These are phyloP conservation scores for Ceratobasidium sp. DNA, from an alignment of 1,284 basidiomycete genomes.

Conservation along the genomic window DNA sequence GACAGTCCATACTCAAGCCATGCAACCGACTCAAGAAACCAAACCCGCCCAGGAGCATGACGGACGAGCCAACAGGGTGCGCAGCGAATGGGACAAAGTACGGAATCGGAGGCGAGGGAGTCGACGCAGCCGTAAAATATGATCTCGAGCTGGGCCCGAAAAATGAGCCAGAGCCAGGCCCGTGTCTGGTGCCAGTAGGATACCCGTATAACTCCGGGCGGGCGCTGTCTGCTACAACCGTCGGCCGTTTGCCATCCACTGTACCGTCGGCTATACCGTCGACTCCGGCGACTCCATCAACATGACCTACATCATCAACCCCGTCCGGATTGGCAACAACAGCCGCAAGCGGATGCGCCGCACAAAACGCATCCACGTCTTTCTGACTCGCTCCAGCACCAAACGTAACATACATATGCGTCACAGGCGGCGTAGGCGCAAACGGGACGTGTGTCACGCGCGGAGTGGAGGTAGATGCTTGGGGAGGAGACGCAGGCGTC, in stretches of 20 bases:
- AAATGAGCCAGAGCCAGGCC: constrained; percentile 24
- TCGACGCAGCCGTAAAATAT: not conserved
- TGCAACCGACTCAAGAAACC: constrained; percentile 87
- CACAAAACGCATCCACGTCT: constrained; percentile 81
- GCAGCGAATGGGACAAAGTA: constrained; percentile 82
- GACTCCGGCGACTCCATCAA: not conserved
- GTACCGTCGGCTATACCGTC: not conserved
- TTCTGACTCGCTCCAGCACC: constrained; percentile 86
- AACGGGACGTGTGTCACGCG: constrained; percentile 31
- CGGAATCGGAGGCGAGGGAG: constrained; percentile 67
- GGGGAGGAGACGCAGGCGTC: constrained; percentile 16
- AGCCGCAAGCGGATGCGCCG: constrained; percentile 75
- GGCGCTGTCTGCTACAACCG: constrained; percentile 31
- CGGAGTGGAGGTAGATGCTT: not conserved
- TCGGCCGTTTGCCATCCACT: not conserved
- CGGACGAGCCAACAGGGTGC: constrained; percentile 70
- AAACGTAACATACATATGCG: constrained; percentile 82
- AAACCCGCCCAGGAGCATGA: constrained; percentile 90
- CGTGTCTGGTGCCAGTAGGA: not conserved
- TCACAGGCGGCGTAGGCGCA: constrained; percentile 62
- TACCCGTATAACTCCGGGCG: constrained; percentile 25
- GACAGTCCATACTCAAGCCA: constrained; percentile 86
- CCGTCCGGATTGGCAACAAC: constrained; percentile 63
- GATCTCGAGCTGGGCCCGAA: constrained; percentile 13
- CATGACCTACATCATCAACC: not conserved